Conservation (phyloP, 1,284 basidiomycete genomes). For the Hemileia vastatrix region DNA sequence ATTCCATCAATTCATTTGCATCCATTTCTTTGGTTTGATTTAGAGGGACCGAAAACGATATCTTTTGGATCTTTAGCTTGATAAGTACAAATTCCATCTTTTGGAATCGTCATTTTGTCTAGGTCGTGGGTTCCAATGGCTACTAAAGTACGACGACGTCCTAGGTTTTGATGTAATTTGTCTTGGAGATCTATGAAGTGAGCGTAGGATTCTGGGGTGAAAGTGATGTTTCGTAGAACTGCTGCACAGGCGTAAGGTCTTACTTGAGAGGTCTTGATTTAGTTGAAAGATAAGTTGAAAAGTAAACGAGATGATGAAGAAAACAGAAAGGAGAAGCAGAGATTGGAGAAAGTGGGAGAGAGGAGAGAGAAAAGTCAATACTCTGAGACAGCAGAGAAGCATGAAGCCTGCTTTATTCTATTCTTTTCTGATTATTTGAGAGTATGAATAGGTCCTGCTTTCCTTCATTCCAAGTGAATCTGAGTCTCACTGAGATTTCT, state of each 20-base stretch:
- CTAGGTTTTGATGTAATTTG: slow-evolving; percentile 1
- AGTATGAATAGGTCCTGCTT: slow-evolving; percentile 58
- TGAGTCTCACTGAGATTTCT: background rate
- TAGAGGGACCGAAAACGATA: background rate
- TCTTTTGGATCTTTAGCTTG: background rate
- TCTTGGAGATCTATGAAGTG: slow-evolving; percentile 51
- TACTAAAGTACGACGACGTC: background rate
- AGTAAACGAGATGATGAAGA: background rate
- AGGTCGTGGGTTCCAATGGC: slow-evolving; percentile 3
- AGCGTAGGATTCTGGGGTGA: slow-evolving; percentile 40
- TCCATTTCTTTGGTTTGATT: background rate
- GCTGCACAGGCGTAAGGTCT: slow-evolving; percentile 39
- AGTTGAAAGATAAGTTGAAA: background rate
- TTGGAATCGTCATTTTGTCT: background rate
- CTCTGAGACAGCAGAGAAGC: too few relatives aligned
- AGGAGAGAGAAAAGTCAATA: background rate
- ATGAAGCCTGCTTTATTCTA: too few relatives aligned
- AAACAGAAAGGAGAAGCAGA: too few relatives aligned
- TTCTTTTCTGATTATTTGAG: too few relatives aligned
- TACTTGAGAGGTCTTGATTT: slow-evolving; percentile 22
- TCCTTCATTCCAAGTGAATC: slow-evolving; percentile 3
- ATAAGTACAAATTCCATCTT: too few relatives aligned
- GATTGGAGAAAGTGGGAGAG: slow-evolving; percentile 2
- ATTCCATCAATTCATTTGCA: background rate
- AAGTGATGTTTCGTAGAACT: slow-evolving; percentile 37